Base-by-base conservation (phyloP, 495 filamentous ascomycete genomes). In the Hypoxylon subgilvum region DNA sequence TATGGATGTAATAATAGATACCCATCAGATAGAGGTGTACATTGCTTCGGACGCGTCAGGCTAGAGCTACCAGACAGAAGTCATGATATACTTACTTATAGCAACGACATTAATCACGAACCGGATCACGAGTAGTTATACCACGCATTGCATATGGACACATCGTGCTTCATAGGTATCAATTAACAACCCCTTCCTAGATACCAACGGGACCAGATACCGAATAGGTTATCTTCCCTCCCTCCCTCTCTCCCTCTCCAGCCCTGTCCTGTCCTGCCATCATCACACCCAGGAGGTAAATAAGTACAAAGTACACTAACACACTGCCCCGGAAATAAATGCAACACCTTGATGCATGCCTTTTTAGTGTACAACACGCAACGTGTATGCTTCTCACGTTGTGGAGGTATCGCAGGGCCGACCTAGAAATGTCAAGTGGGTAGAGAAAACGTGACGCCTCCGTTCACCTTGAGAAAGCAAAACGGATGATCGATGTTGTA, bases 351-450 rank as follows among this genome's bases (percentile, higher is more conserved):
- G 10, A 48, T 42, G 46, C 47, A 19, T 56, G 14, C 45, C 46
- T 42, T 57, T 36, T 35, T 63, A 63, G 16, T 63, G 59, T 63
- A 63, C 52, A 57, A 48, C 47, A 52, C 50, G 36, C 25, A 27
- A 10, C 45, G 28, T 9, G 35, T 34, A 45, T 30, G 49, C 44
- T 43, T n/a, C n/a, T n/a, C n/a, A n/a, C n/a, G 31, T 47, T 17
- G 45, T 39, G 42, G 14, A 57, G 59, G 59, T 52, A 57, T 63
- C 47, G 17, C 17, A 22, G 41, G 22, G 21, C 27, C 13, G 28
- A 48, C 45, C 52, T 30, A 52, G 31, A 57, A 57, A 16, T 42
- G n/a, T n/a, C n/a, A 34, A 54, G 19, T 1, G 28, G 6, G 7
- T 39, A 47, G 9, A 49, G 1, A 23, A 31, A 47, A 2, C 32